Percentiles rank a stretch among this genome's conserved stretches.
Evolutionary conservation across 2,329 filamentous ascomycete genomes (phyloP).

Genomic region (Berkeleyomyces basicola): DNA sequence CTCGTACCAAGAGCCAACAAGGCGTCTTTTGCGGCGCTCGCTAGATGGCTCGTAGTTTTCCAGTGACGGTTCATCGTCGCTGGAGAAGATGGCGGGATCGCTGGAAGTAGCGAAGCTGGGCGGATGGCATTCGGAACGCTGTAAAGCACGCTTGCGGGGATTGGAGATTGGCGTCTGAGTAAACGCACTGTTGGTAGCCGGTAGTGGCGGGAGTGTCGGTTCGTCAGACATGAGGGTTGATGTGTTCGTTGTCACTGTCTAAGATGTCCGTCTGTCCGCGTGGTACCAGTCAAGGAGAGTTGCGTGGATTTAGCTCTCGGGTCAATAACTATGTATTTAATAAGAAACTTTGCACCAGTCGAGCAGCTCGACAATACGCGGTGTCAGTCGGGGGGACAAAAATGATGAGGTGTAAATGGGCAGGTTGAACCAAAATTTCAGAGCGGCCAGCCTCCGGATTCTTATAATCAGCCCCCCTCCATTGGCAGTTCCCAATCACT

Average conservation of each 20-base stretch:
- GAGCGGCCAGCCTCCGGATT: not conserved
- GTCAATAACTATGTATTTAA: not conserved
- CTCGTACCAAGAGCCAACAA: slow-evolving; percentile 52
- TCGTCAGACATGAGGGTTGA: slow-evolving; percentile 25
- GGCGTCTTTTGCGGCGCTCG: slow-evolving; percentile 41
- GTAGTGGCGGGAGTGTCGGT: slow-evolving; percentile 25
- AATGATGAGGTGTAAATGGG: not conserved
- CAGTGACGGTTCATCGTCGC: slow-evolving; percentile 50
- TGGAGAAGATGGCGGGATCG: slow-evolving; percentile 55
- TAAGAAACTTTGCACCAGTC: not conserved
- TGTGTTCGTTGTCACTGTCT: not conserved
- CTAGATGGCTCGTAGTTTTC: slow-evolving; percentile 41
- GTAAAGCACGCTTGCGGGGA: slow-evolving; percentile 24
- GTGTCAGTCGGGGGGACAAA: not conserved
- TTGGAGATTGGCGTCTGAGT: slow-evolving; percentile 19
- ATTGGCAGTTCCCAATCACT: not conserved
- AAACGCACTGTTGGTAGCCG: slow-evolving; percentile 18
- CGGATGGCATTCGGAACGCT: slow-evolving; percentile 18
- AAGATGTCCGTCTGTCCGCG: not conserved
- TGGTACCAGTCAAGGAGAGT: not conserved
- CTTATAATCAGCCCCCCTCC: not conserved
- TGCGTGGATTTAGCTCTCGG: not conserved
- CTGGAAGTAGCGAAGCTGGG: slow-evolving; percentile 42
- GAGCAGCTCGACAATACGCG: not conserved
- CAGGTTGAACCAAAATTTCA: not conserved